Evolutionary conservation across 106 monocot genomes (phyloP), one percentile per base, ranked within the genome.

Genomic region (Apostasia shenzhenica): DNA sequence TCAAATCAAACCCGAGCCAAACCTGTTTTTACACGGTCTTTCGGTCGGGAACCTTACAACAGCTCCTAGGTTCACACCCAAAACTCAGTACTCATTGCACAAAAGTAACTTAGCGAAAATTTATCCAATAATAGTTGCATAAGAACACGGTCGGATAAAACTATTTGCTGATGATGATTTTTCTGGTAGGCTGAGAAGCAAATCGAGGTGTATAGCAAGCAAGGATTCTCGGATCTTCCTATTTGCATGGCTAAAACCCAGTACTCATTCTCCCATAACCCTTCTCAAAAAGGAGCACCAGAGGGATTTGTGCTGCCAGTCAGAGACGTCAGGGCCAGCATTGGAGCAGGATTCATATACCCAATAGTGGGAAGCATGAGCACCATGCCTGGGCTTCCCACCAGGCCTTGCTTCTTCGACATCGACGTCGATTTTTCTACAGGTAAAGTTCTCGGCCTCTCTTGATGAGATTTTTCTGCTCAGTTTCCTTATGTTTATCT

Each of bases 191-290:
- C 92, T 40, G 93, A 99, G 76, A 88, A 99, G 76, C 85, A 93
- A 75, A 99, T 93, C 14, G 85, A 93, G 73, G 79, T 93, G 87
- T 90, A 99, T 74, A 93, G 51, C 14, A 87, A 71, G 67, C 99
- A 93, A 78, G 99, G 93, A 0, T 99, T 99, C 75, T 90, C 99
- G 4, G 61, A 48, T 64, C 70, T 99, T 41, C 99, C 99, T 8
- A 90, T 99, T 13, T 99, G 99, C 74, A 93, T 99, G 99, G 99
- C 90, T 13, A 99, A 99, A 73, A 99, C 93, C 14, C 99, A 99
- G 56, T 99, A 99, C 70, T 99, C 99, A 6, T 99, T 99, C 73
- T 87, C 99, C 8, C 87, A 90, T 57, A 61, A 83, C 41, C 85
- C 99, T n/a, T 67, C 85, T 13, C 81, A 78, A 48, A 94, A 99